Evolutionary conservation across 768 basidiomycete genomes (phyloP), one percentile per base, ranked within the genome.

Genomic region (Pilatotrama ljubarskyi): DNA sequence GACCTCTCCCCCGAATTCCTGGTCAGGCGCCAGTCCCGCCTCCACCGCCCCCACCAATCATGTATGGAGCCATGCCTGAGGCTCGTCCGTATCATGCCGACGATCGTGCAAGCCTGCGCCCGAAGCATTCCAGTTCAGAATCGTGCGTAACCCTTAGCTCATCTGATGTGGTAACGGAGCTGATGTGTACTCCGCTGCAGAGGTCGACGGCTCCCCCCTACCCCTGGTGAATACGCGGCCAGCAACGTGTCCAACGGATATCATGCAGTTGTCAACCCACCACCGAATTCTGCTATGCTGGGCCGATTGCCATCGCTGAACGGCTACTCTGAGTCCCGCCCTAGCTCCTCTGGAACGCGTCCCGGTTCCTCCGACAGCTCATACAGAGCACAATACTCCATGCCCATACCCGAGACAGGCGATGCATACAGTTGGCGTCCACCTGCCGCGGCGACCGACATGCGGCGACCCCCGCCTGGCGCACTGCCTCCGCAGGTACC

Each of bases 1-100:
- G 70, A 55, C 70, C 67, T n/a, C 63, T 71, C 4, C 70, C 70
- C 41, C 70, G 62, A 15, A 66, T 68, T 38, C 70, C 70, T 14
- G 66, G 46, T 20, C 65, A 11, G 49, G 48, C 49, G 46, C 54
- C 58, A 43, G 58, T 62, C 35, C 63, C 67, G 38, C 65, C 70
- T 13, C 66, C 66, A 17, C 63, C 67, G 10, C 65, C 65, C 4
- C 59, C 65, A 15, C 61, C 54, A 26, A 44, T 35, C 38, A 58
- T 52, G 37, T 56, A 59, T 43, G 40, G 22, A 25, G 55, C 32
- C 15, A 66, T 65, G 65, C 64, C 66, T 11, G 66, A 67, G 29
- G 59, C 64, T 4, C 62, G 55, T 42, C 59, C 63, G 13, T 66
- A 61, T 35, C 59, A 59, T 20, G 11, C 37, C 15, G 64, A 68